Conservation (phyloP, 2,329 filamentous ascomycete genomes). For the Colletotrichum lentis region DNA sequence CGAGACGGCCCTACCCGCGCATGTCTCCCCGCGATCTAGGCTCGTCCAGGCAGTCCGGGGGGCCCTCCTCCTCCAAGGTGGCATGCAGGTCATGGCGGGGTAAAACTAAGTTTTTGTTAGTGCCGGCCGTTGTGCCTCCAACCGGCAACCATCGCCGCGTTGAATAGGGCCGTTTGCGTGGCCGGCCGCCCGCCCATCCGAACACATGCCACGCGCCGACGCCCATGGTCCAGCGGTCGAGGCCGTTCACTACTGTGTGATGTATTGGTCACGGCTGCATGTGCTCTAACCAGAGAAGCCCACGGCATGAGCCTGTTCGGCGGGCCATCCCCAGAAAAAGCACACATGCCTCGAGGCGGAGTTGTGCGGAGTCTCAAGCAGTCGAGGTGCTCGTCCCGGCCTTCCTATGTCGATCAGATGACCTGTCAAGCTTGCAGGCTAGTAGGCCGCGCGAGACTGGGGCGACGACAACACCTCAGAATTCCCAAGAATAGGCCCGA, state of each 20-base stretch:
- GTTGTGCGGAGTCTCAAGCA: constrained; percentile 25
- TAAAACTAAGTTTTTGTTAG: constrained; percentile 18
- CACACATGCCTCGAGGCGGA: constrained; percentile 10
- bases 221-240: not conserved
- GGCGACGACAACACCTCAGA: not conserved
- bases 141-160: constrained; percentile 30
- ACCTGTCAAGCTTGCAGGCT: not conserved
- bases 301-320: not conserved
- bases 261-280: not conserved
- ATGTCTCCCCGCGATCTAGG: constrained; percentile 30
- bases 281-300: not conserved
- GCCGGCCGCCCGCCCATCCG: not conserved
- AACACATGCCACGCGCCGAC: not conserved
- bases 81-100: constrained; percentile 26
- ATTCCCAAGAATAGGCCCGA: constrained; percentile 21
- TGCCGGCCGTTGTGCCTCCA: constrained; percentile 28
- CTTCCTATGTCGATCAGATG: constrained; percentile 29
- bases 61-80: constrained; percentile 8
- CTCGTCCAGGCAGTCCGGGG: constrained; percentile 26
- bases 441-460: too few species aligned
- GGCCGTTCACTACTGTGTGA: not conserved
- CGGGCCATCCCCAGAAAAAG: too few species aligned
- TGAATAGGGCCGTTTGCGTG: constrained; percentile 19
- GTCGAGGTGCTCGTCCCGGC: constrained; percentile 11
- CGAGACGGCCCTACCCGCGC: constrained; percentile 32